Evolutionary conservation across 805 yeast species (phyloP).

Genomic region (Ogataea wickerhamii): DNA sequence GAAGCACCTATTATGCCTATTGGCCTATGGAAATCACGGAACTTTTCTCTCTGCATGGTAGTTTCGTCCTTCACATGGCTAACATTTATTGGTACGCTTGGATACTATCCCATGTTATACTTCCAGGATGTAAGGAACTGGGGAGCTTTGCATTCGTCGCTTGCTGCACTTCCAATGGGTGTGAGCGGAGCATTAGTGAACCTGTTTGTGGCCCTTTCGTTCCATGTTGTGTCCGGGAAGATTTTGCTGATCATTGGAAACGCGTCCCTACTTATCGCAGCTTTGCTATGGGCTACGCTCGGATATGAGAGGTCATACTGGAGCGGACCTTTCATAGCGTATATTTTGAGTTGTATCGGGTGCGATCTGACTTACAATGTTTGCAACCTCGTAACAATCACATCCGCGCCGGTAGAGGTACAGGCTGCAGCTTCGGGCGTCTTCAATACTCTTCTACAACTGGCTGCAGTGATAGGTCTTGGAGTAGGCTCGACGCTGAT

Average conservation of each 20-base stretch:
- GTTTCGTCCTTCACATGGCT: constrained; percentile 34
- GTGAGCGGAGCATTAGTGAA: constrained; percentile 36
- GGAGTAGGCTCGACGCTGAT: constrained; percentile 36
- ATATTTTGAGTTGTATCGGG: constrained; percentile 34
- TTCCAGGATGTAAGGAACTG: constrained; percentile 35
- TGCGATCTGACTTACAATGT: constrained; percentile 42
- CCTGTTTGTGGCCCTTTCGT: constrained; percentile 36
- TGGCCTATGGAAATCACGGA: constrained; percentile 33
- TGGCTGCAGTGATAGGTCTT: constrained; percentile 36
- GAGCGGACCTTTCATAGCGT: constrained; percentile 40
- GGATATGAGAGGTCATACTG: constrained; percentile 32
- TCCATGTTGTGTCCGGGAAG: constrained; percentile 38
- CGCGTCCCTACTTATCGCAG: constrained; percentile 27
- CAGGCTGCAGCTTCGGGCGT: constrained; percentile 41
- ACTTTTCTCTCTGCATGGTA: constrained; percentile 35
- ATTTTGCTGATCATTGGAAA: constrained; percentile 31
- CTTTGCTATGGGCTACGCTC: constrained; percentile 37
- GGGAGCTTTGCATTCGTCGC: constrained; percentile 36
- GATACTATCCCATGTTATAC: constrained; percentile 35
- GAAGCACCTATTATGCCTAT: constrained; percentile 40
- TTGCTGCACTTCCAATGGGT: constrained; percentile 37
- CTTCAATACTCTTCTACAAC: constrained; percentile 36
- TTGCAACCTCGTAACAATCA: constrained; percentile 35
- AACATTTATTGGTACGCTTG: constrained; percentile 34
- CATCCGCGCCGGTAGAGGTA: constrained; percentile 30